Conservation (phyloP, 805 yeast genomes). For the Yarrowia bubula region DNA sequence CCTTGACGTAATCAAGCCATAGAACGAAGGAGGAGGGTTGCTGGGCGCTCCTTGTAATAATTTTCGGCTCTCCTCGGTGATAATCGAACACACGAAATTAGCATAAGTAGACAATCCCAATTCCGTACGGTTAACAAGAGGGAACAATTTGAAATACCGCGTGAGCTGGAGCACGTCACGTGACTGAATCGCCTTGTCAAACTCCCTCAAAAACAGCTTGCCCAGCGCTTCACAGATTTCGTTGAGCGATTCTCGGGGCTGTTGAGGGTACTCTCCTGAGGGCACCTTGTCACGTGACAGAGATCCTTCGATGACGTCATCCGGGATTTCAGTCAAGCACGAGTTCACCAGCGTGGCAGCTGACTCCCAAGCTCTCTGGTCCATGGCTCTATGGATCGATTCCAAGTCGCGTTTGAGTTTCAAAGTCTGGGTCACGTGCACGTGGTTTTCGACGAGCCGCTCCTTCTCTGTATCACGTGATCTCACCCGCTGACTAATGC, state of each 20-base stretch:
- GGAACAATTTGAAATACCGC: slow-evolving; percentile 79
- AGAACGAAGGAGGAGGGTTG: slow-evolving; percentile 33
- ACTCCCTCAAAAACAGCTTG: slow-evolving; percentile 56
- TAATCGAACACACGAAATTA: slow-evolving; percentile 77
- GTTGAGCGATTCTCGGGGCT: slow-evolving; percentile 57
- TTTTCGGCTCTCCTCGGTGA: slow-evolving; percentile 72
- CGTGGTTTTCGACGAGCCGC: slow-evolving; percentile 58
- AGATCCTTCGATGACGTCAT: slow-evolving; percentile 53
- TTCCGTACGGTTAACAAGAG: slow-evolving; percentile 70
- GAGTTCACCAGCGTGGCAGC: slow-evolving; percentile 68
- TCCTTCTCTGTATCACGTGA: slow-evolving; percentile 67
- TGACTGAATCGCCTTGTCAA: slow-evolving; percentile 63
- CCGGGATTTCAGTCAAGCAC: slow-evolving; percentile 53
- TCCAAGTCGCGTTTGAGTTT: slow-evolving; percentile 62
- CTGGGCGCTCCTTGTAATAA: slow-evolving; percentile 45
- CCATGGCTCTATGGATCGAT: slow-evolving; percentile 67
- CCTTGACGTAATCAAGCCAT: slow-evolving; percentile 43
- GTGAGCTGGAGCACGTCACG: slow-evolving; percentile 71
- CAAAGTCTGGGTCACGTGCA: slow-evolving; percentile 64
- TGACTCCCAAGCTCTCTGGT: slow-evolving; percentile 64
- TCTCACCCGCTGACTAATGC: slow-evolving; percentile 67
- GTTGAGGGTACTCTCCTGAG: slow-evolving; percentile 77
- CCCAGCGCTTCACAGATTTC: slow-evolving; percentile 62
- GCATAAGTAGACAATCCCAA: slow-evolving; percentile 80
- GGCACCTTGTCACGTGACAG: slow-evolving; percentile 84